These are phyloP conservation scores for Solanum hybrid DNA, from an alignment of 305 asterid genomes.

Conservation along the genomic window DNA sequence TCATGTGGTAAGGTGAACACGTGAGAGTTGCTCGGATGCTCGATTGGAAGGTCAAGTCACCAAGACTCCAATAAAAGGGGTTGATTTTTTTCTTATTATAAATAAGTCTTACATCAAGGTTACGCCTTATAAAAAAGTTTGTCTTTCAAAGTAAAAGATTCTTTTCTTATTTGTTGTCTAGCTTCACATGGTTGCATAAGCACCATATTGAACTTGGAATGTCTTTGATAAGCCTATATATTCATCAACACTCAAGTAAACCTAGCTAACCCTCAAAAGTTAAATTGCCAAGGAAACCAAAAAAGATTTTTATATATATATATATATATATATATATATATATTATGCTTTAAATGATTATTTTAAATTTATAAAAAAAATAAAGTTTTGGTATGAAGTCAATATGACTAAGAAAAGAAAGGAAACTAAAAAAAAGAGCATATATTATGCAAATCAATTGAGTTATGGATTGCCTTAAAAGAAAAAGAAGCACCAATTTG, in stretches of 20 bases:
- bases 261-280: not conserved
- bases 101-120: not conserved
- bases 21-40: not conserved
- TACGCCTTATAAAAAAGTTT: not conserved
- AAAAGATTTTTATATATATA: no score
- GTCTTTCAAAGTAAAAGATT: not conserved
- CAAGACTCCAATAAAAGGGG: not conserved
- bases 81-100: not conserved
- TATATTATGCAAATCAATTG: not conserved
- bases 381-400: not conserved
- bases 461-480: not conserved
- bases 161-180: not conserved
- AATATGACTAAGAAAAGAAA: not conserved
- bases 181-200: not conserved
- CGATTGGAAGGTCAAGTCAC: not conserved
- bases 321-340: no score
- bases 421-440: not conserved
- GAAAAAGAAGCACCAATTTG: not conserved
- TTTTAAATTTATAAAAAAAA: no score
- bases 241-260: not conserved
- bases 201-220: not conserved
- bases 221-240: not conserved
- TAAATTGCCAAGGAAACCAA: not conserved
- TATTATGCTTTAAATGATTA: not conserved
- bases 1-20: not conserved